Evolutionary conservation across 257 asterid species (phyloP).

Genomic region (Jacaranda copaia): DNA sequence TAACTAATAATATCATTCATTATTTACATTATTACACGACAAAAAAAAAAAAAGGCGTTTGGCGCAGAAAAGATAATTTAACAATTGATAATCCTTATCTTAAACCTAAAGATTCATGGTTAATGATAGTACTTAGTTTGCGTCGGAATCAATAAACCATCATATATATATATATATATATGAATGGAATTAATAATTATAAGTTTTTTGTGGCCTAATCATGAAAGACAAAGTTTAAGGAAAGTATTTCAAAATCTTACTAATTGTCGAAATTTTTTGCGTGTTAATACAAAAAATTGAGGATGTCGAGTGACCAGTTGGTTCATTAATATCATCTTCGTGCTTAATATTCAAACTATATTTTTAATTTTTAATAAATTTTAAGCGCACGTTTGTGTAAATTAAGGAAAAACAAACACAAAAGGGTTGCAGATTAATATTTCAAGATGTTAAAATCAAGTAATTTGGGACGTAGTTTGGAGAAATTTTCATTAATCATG

Average conservation of each 20-base stretch:
- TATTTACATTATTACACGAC: neutral
- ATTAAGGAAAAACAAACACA: neutral
- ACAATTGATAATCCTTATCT: slow-evolving; percentile 16
- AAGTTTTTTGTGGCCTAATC: neutral
- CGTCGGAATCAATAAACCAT: neutral
- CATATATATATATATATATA: neutral
- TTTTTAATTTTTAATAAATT: too few species aligned
- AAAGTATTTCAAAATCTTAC: neutral
- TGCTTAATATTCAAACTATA: too few species aligned
- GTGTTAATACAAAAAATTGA: too few species aligned
- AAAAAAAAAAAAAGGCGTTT: neutral
- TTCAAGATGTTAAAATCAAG: neutral
- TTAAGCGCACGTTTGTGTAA: too few species aligned
- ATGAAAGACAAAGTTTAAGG: neutral
- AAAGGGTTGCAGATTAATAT: neutral
- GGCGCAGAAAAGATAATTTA: neutral
- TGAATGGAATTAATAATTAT: neutral
- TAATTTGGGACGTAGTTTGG: neutral
- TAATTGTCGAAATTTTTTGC: neutral
- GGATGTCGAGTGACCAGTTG: too few species aligned
- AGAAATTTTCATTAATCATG: slow-evolving; percentile 1
- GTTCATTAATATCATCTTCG: too few species aligned
- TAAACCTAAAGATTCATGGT: neutral
- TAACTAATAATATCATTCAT: neutral
- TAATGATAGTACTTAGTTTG: neutral